Evolutionary conservation across 371 early-diverging fungal genomes (phyloP).

Genomic region (Mucor piriformis): DNA sequence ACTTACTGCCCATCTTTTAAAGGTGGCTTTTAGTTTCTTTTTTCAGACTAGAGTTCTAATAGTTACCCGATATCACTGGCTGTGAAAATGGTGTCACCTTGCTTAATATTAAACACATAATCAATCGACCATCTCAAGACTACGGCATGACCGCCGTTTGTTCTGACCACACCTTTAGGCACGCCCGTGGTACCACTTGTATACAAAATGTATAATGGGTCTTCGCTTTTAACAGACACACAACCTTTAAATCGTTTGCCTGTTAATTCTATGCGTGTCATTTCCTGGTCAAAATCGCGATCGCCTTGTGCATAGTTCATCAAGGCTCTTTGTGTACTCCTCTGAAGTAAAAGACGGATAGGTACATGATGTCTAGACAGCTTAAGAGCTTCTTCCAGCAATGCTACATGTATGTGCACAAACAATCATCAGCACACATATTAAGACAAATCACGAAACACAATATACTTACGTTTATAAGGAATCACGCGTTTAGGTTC

Average conservation of each 20-base stretch:
- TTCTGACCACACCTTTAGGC: slow-evolving; percentile 91
- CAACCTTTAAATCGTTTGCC: slow-evolving; percentile 47
- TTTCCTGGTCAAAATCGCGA: slow-evolving; percentile 62
- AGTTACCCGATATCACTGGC: slow-evolving; percentile 85
- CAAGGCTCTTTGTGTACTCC: slow-evolving; percentile 51
- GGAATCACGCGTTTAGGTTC: slow-evolving; percentile 68
- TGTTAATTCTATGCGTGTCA: slow-evolving; percentile 40
- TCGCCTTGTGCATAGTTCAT: slow-evolving; percentile 61
- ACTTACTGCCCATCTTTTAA: slow-evolving; percentile 86
- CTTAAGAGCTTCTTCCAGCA: slow-evolving; percentile 67
- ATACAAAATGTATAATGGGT: slow-evolving; percentile 93
- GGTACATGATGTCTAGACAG: slow-evolving; percentile 58
- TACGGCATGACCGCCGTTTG: slow-evolving; percentile 89
- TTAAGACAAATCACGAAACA: not conserved
- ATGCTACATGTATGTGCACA: slow-evolving; percentile 51
- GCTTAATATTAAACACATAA: slow-evolving; percentile 75
- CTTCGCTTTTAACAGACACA: slow-evolving; percentile 79
- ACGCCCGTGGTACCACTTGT: slow-evolving; percentile 88
- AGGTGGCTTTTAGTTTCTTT: not conserved
- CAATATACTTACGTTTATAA: slow-evolving; percentile 67
- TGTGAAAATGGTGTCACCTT: slow-evolving; percentile 77
- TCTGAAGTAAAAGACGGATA: slow-evolving; percentile 62
- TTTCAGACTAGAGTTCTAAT: not conserved
- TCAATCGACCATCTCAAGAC: slow-evolving; percentile 79
- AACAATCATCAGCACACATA: no score